Conservation (phyloP, 768 basidiomycete genomes). For the Coprinopsis sp. region DNA sequence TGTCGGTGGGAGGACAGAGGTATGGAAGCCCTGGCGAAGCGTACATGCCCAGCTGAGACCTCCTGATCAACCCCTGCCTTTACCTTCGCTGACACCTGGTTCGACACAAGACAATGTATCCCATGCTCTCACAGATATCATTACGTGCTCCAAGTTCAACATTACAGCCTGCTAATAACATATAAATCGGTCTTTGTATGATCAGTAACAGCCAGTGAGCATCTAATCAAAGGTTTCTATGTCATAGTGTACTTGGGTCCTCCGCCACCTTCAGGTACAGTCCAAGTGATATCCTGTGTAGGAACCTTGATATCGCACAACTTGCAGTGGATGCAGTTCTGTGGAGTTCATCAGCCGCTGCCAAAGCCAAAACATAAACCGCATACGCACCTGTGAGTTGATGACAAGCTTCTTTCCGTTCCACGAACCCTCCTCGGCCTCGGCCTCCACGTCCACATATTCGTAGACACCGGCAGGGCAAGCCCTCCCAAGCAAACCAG, state of each 20-base stretch:
- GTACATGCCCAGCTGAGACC: no score
- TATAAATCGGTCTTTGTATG: no score
- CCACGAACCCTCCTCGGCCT: conserved; percentile 43
- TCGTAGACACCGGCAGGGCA: conserved; percentile 98
- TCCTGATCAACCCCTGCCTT: no score
- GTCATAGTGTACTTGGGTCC: conserved; percentile 94
- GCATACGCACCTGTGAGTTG: conserved; percentile 78
- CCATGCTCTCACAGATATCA: no score
- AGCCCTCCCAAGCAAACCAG: conserved; percentile 80
- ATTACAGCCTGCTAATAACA: no score
- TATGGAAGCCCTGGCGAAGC: no score
- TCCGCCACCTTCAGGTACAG: conserved; percentile 93
- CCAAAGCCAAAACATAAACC: conserved; percentile 2
- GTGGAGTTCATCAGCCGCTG: conserved; percentile 9
- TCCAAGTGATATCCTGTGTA: conserved; percentile 96
- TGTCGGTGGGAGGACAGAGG: no score
- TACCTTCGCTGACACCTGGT: no score
- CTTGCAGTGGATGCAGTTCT: conserved; percentile 95
- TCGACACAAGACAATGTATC: no score
- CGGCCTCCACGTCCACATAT: conserved; percentile 61
- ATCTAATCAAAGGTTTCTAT: no score
- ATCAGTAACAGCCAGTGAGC: no score
- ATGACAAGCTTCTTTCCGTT: conserved; percentile 88
- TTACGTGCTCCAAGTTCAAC: no score
- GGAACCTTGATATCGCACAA: conserved; percentile 96